Percentiles rank a stretch among this genome's conserved stretches.
Evolutionary conservation across 2,329 filamentous ascomycete species (phyloP).

Genomic region (Teratosphaeria destructans): DNA sequence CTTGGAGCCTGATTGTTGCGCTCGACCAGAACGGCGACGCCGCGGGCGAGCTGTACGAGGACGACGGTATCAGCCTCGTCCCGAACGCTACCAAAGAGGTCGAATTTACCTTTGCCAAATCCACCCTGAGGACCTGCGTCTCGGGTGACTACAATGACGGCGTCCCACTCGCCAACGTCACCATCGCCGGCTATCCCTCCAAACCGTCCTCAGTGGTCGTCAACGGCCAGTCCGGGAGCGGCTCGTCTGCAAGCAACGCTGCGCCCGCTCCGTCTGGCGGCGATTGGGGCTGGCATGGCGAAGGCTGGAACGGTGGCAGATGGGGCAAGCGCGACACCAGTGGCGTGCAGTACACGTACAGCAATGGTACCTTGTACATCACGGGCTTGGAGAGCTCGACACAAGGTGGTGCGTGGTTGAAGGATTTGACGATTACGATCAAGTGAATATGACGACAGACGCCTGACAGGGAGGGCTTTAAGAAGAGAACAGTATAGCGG

Average conservation of each 20-base stretch:
- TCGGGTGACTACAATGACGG: conserved; percentile 13
- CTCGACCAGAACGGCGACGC: conserved; percentile 38
- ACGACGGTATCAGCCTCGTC: conserved; percentile 60
- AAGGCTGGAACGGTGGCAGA: not conserved
- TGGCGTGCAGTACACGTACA: not conserved
- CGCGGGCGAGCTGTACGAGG: conserved; percentile 54
- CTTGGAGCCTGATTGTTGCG: conserved; percentile 18
- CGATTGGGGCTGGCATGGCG: conserved; percentile 1
- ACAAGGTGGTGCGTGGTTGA: conserved; percentile 5
- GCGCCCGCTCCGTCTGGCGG: not conserved
- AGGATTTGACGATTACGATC: conserved; percentile 2
- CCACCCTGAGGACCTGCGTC: conserved; percentile 12
- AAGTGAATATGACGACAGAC: not conserved
- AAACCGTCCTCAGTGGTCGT: conserved; percentile 4
- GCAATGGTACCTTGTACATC: conserved; percentile 6
- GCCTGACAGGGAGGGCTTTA: not conserved
- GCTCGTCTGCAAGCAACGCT: not conserved
- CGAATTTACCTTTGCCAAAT: conserved; percentile 19
- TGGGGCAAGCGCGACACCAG: not conserved
- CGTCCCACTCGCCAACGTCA: conserved; percentile 19
- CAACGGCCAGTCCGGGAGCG: not conserved
- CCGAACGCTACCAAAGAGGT: conserved; percentile 18
- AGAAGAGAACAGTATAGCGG: not conserved
- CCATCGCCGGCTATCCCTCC: conserved; percentile 15
- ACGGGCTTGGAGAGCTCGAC: conserved; percentile 9